Evolutionary conservation across 2,329 filamentous ascomycete species (phyloP), one percentile per base, ranked within the genome.

Genomic region (Metarhizium anisopliae): DNA sequence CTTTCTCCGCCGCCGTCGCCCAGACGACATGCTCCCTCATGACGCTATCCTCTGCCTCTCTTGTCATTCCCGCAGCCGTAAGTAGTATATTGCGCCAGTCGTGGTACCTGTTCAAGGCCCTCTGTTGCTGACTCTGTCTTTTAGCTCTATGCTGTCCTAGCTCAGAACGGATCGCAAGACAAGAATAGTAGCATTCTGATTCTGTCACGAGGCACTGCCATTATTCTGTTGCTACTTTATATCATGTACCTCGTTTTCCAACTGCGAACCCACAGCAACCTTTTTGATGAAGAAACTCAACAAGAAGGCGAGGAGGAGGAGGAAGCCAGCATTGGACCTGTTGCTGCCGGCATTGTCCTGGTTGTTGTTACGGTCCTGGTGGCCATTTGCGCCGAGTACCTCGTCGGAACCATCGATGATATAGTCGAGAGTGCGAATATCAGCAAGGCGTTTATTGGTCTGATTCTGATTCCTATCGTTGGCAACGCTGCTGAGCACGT

Each of bases 401-500:
- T 92, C 6, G 88, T 92, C 38, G 85, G 83, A 63, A 89, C 84
- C 64, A 91, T 91, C 64, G 86, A 90, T 60, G 76, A 78, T 32
- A 80, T 92, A 50, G 88, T 90, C 29, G 77, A 83, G 61, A 83
- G 77, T 47, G 83, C 84, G 2, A 79, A 84, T 58, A 87, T 92
- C 67, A 90, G 85, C 74, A 88, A 88, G 71, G 89, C 85, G 1
- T 92, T 92, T 62, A 90, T 92, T 62, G 88, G 88, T 75, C 74
- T 91, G 51, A 89, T 91, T 52, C 74, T 91, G 20, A 86, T 91
- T 51, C 87, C 87, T 3, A 90, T 91, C 61, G 87, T 91, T 36
- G 87, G 87, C 47, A 91, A 91, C 63, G 87, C 87, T 2, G 87
- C 87, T 2, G 87, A 92, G 69, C 88, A 92, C 64, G 88, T 91